Evolutionary conservation across 768 basidiomycete species (phyloP), one percentile per base, ranked within the genome.

Genomic region (Kwoniella sp.): DNA sequence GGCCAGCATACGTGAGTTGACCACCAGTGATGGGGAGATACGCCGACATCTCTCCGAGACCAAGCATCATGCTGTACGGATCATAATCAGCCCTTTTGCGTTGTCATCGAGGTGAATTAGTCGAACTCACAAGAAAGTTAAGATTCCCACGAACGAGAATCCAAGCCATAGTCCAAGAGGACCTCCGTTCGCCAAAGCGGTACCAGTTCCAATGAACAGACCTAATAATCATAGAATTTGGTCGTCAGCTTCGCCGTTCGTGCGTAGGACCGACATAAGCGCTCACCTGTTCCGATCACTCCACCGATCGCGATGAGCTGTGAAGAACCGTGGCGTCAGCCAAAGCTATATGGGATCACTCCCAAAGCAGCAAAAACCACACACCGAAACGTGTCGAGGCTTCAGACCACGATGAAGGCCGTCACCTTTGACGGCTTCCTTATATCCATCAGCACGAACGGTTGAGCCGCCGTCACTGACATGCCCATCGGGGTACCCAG

Each of bases 201-300:
- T 76, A 15, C 84, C 86, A 25, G 72, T 77, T 55, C 77, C 77
- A 30, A 90, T 78, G 79, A 90, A 90, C 13, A 89, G 82, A 68
- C 88, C 88, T 34, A 57, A n/a, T n/a, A n/a, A n/a, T 67, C 52
- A 0, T 37, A 4, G 15, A 8, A 22, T 11, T 2, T 31, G 11
- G 28, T 26, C 11, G 37, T 41, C 15, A 41, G 34, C 11, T 1
- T 13, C 15, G n/a, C 34, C 55, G 9, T 2, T 34, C 23, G n/a
- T 30, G 26, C n/a, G 30, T 22, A 11, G 5, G 2, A 30, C 23
- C 7, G 15, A 34, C 17, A 22, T 11, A 31, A 2, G 28, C n/a
- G n/a, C n/a, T n/a, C 12, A 41, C 56, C 58, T 26, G 59, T 60
- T 30, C 61, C 61, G 29, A 62, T 62, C 2, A 62, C 61, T 37